Conservation (phyloP, 306 rosid species). For the Abrus precatorius region DNA sequence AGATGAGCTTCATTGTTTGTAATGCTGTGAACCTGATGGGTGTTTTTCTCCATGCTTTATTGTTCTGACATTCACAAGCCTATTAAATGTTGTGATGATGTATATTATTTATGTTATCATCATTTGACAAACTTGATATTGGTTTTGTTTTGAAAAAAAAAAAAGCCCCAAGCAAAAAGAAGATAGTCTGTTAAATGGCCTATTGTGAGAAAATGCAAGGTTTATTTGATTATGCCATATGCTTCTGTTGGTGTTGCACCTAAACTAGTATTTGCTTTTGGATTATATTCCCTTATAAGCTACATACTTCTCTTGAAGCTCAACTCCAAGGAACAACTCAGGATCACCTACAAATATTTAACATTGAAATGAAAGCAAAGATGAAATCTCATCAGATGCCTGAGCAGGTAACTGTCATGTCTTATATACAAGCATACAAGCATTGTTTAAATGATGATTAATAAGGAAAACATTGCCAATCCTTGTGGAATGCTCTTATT, state of each 20-base stretch:
- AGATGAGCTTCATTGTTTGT: constrained; percentile 13
- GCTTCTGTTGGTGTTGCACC: constrained; percentile 39
- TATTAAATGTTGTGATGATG: constrained; percentile 30
- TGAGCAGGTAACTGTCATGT: constrained; percentile 80
- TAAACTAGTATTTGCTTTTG: constrained; percentile 34
- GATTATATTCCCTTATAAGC: constrained; percentile 40
- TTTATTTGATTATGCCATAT: constrained; percentile 31
- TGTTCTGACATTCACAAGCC: constrained; percentile 12
- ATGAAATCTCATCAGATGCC: constrained; percentile 96
- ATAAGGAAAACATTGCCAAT: constrained; percentile 24
- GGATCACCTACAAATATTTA: constrained; percentile 97
- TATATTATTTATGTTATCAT: constrained; percentile 19
- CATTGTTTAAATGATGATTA: constrained; percentile 8
- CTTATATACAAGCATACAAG: neutral
- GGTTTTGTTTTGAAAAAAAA: neutral
- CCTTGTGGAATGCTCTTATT: constrained; percentile 37
- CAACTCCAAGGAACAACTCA: constrained; percentile 98
- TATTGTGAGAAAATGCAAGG: constrained; percentile 14
- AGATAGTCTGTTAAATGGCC: constrained; percentile 10
- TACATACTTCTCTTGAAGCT: constrained; percentile 62
- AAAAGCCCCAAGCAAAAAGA: neutral
- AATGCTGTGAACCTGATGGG: neutral
- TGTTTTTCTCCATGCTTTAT: constrained; percentile 2
- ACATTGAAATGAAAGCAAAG: constrained; percentile 95
- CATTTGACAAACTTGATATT: constrained; percentile 8